phyloP scores from a whole-genome alignment of 2,329 filamentous ascomycete genomes.

The Dactylellina sp. region DNA sequence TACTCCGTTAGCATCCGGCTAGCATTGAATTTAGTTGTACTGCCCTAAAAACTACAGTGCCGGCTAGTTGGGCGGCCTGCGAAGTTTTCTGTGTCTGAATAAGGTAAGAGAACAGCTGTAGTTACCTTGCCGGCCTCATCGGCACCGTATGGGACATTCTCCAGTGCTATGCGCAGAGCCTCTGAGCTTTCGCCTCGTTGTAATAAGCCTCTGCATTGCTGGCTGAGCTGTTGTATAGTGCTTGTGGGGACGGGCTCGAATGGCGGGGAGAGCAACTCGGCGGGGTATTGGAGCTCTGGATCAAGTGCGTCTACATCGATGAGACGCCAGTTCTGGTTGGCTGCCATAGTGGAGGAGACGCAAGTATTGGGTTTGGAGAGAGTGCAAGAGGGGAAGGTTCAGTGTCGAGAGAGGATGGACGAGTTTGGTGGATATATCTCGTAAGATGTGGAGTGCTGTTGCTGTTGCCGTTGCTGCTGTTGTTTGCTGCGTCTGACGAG shows the following conservation, averaged over 20 bases:
- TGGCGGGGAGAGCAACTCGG: slow-evolving; percentile 59
- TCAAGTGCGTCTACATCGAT: slow-evolving; percentile 61
- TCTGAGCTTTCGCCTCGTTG: slow-evolving; percentile 60
- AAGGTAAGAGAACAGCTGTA: neutral
- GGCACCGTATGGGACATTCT: slow-evolving; percentile 60
- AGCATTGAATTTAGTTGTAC: slow-evolving; percentile 8
- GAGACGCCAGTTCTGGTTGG: slow-evolving; percentile 59
- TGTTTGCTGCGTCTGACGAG: no score
- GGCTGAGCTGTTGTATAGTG: slow-evolving; percentile 58
- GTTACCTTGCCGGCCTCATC: slow-evolving; percentile 60
- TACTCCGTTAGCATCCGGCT: slow-evolving; percentile 55
- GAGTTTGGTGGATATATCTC: slow-evolving; percentile 1
- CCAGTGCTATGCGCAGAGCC: slow-evolving; percentile 58
- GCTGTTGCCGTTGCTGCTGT: no score
- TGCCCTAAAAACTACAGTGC: neutral
- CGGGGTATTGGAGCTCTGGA: slow-evolving; percentile 60
- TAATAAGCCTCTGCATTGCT: slow-evolving; percentile 58
- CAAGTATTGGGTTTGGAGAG: neutral
- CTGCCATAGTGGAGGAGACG: slow-evolving; percentile 28
- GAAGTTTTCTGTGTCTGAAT: neutral
- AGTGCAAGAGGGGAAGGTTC: neutral
- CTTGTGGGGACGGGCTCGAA: slow-evolving; percentile 56
- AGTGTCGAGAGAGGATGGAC: neutral
- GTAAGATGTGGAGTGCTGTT: slow-evolving; percentile 7
- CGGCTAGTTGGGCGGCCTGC: neutral